Base-by-base conservation (phyloP, 306 rosid species). In the Quercus parvula region DNA sequence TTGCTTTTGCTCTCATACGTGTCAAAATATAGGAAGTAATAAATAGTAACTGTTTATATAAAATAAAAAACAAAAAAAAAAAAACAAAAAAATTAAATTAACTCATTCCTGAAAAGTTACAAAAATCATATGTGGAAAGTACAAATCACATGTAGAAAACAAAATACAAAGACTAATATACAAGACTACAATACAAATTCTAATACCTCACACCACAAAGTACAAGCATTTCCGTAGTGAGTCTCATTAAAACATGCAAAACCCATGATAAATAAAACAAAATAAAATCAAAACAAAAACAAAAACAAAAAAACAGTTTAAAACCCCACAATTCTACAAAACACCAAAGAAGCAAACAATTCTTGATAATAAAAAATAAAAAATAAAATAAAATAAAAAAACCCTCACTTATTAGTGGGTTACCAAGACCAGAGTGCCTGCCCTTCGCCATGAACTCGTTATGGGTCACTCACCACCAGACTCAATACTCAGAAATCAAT, bases 361-460 rank as follows among this genome's bases (percentile, higher is more conserved):
- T 33, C 38, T 33, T 33, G 38, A 28, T 28, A 3, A 28, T 28
- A 28, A 28, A 2, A 28, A 28, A 28, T 24, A 24, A 24, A 24
- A 24, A 24, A 28, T 2, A 28, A 28, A 2, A 25, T 25, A 1
- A 25, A 28, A 28, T 2, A 28, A 28, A 31, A 31, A 4, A 31
- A 31, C 4, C 33, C 33, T 70, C 63, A 89, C 90, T 86, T 13
- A 76, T 3, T 31, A 35, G 62, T 27, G 79, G 90, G 63, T 78
- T 85, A 20, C 72, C 80, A 54, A 83, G 82, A 76, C 55, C 83
- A 54, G 55, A 74, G 31, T 83, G 86, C 85, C 85, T 78, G 75
- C 22, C 52, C 11, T 85, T 88, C 22, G 85, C 86, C 90, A 89
- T 87, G 83, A 82, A 62, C 14, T 25, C 41, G 13, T 46, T 46